phyloP scores from a whole-genome alignment of 805 yeast genomes.

The Scheffersomyces lignosus region DNA sequence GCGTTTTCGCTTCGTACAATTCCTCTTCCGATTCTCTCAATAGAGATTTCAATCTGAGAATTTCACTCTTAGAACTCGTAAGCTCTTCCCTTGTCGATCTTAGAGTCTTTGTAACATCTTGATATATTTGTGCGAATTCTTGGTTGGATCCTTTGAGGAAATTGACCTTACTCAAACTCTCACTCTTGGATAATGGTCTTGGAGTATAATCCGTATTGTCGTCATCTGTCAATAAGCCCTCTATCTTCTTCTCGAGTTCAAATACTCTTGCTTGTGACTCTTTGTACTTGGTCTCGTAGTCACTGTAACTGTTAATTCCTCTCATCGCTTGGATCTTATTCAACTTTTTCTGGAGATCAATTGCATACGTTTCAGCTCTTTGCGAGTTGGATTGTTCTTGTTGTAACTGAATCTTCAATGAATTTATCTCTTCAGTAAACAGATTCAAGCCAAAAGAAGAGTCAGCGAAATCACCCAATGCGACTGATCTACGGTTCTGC shows the following conservation, averaged over 20 bases:
- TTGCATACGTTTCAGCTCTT: constrained; percentile 52
- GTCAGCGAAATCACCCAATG: constrained; percentile 40
- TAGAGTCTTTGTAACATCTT: constrained; percentile 49
- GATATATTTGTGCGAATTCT: constrained; percentile 50
- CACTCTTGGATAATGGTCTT: constrained; percentile 28
- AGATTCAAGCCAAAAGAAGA: constrained; percentile 14
- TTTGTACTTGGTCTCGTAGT: constrained; percentile 35
- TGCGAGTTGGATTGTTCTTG: constrained; percentile 51
- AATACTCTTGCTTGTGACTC: constrained; percentile 34
- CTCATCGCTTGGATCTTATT: constrained; percentile 42
- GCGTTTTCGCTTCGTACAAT: constrained; percentile 41
- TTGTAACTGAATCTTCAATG: constrained; percentile 48
- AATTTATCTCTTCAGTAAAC: constrained; percentile 47
- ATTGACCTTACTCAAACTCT: constrained; percentile 30
- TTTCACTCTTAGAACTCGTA: constrained; percentile 40
- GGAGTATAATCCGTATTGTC: constrained; percentile 1
- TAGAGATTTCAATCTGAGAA: constrained; percentile 39
- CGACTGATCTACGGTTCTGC: constrained; percentile 29
- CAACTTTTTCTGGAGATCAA: constrained; percentile 43
- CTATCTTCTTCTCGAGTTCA: constrained; percentile 32
- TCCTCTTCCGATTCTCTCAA: constrained; percentile 46
- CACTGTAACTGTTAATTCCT: constrained; percentile 33
- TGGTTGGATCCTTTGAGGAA: constrained; percentile 28
- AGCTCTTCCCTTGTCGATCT: constrained; percentile 45
- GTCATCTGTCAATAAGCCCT: constrained; percentile 19